phyloP scores from a whole-genome alignment of 768 basidiomycete species.

The Glaciozyma antarctica region DNA sequence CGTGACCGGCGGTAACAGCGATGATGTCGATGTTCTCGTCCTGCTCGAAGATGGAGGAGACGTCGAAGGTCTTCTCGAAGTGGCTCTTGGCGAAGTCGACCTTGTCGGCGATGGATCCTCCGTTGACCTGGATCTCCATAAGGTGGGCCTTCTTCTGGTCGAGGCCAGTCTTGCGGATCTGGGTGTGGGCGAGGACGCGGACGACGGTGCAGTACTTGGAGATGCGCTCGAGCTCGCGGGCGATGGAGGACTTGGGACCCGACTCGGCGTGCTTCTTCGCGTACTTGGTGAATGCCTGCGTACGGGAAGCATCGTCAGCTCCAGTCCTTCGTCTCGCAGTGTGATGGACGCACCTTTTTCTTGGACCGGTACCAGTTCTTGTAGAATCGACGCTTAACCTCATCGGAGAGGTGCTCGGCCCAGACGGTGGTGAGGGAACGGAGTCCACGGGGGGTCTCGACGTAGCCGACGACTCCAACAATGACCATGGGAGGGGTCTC shows the following conservation, averaged over 20 bases:
- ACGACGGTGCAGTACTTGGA: slow-evolving; percentile 99
- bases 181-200: slow-evolving; percentile 97
- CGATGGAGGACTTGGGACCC: slow-evolving; percentile 68
- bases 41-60: slow-evolving; percentile 81
- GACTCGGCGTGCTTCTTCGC: slow-evolving; percentile 98
- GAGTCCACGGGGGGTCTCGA: slow-evolving; percentile 97
- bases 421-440: slow-evolving; percentile 94
- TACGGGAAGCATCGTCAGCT: too few species aligned
- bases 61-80: slow-evolving; percentile 92
- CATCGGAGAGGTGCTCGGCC: slow-evolving; percentile 96
- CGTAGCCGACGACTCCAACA: slow-evolving; percentile 97
- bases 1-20: slow-evolving; percentile 98
- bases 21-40: slow-evolving; percentile 94
- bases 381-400: slow-evolving; percentile 98
- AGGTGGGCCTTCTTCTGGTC: slow-evolving; percentile 99
- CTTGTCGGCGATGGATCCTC: slow-evolving; percentile 86
- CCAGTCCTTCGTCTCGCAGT: too few species aligned
- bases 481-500: slow-evolving; percentile 96
- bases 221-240: slow-evolving; percentile 96
- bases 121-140: slow-evolving; percentile 99
- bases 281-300: slow-evolving; percentile 87
- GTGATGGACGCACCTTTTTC: slow-evolving; percentile 58
- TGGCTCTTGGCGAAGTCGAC: slow-evolving; percentile 86
- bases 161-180: slow-evolving; percentile 90
- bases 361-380: slow-evolving; percentile 71